These are phyloP conservation scores for Talaromyces verruculosus DNA, from an alignment of 2,329 filamentous ascomycete genomes.

Conservation along the genomic window DNA sequence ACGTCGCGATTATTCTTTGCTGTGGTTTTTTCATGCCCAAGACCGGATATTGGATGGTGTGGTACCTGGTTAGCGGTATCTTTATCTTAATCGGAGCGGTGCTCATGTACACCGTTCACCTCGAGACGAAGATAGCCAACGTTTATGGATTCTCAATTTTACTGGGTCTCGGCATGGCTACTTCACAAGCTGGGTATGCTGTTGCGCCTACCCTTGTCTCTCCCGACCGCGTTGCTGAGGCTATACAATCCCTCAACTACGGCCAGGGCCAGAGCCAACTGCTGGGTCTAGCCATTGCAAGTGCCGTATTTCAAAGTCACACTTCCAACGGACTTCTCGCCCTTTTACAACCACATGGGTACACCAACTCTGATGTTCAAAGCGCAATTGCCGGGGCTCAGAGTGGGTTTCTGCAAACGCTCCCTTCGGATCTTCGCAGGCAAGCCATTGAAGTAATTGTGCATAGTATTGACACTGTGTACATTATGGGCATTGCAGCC, in stretches of 20 bases:
- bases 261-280: not conserved
- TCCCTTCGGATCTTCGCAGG: no score
- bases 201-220: slow-evolving; percentile 17
- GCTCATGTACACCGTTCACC: slow-evolving; percentile 24
- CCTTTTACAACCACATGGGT: no score
- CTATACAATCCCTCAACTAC: not conserved
- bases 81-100: slow-evolving; percentile 28
- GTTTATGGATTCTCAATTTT: slow-evolving; percentile 31
- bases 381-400: no score
- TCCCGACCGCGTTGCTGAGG: not conserved
- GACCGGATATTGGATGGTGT: slow-evolving; percentile 26
- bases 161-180: slow-evolving; percentile 28
- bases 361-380: no score
- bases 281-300: slow-evolving; percentile 31
- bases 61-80: slow-evolving; percentile 28
- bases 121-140: slow-evolving; percentile 23
- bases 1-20: slow-evolving; percentile 24
- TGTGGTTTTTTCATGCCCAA: slow-evolving; percentile 27
- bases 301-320: slow-evolving; percentile 16
- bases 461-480: no score
- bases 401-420: no score
- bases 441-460: no score
- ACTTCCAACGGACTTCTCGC: no score
- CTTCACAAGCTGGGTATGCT: slow-evolving; percentile 25
- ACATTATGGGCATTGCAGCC: no score